These are phyloP conservation scores for Iberis pinnata DNA, from an alignment of 345 rosid genomes.

Conservation along the genomic window DNA sequence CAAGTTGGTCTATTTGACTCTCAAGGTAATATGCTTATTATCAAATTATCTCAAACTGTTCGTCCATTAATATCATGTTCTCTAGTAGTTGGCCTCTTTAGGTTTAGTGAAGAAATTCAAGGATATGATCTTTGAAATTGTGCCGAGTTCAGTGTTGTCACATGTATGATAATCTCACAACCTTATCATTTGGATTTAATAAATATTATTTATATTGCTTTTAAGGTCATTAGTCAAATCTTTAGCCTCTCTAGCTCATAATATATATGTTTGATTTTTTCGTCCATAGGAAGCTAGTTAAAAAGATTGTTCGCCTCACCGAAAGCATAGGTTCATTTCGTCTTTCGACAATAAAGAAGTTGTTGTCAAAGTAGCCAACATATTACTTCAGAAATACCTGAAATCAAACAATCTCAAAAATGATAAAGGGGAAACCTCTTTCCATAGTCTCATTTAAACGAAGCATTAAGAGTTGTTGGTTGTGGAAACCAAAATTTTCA, in stretches of 20 bases:
- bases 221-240: neutral
- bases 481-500: too few species aligned
- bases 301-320: slow-evolving; percentile 22
- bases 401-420: slow-evolving; percentile 31
- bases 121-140: too few species aligned
- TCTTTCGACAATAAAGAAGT: slow-evolving; percentile 76
- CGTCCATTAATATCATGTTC: too few species aligned
- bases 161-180: neutral
- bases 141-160: too few species aligned
- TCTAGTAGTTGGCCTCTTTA: too few species aligned
- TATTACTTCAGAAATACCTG: slow-evolving; percentile 46
- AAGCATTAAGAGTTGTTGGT: slow-evolving; percentile 69
- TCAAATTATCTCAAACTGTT: too few species aligned
- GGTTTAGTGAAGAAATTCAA: too few species aligned
- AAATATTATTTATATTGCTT: slow-evolving; percentile 40
- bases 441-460: slow-evolving; percentile 59
- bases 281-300: slow-evolving; percentile 43
- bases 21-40: too few species aligned
- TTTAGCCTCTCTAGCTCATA: slow-evolving; percentile 5
- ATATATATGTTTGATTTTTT: slow-evolving; percentile 3
- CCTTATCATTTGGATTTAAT: slow-evolving; percentile 50
- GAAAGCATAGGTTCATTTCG: slow-evolving; percentile 50
- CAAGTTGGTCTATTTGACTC: too few species aligned
- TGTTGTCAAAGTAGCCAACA: slow-evolving; percentile 72
- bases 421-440: slow-evolving; percentile 39